Base-by-base conservation (phyloP, 2,329 filamentous ascomycete genomes). In the Rhynchosporium agropyri region DNA sequence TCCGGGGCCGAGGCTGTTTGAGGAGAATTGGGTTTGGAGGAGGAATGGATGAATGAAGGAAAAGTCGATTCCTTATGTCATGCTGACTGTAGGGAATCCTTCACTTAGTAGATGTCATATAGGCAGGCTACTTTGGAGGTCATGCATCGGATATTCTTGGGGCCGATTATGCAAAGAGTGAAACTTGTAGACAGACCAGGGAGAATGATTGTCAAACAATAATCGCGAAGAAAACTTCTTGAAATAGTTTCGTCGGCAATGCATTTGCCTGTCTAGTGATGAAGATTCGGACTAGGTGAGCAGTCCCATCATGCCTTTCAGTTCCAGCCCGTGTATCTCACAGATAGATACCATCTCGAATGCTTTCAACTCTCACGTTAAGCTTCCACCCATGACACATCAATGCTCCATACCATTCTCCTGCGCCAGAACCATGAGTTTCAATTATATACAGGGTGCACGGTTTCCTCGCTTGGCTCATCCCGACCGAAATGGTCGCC, bases 391-490 rank as follows among this genome's bases (percentile, higher is more conserved):
- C 51, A 13, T 49, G 51, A 31, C 10, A 40, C 40, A 8, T 33
- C n/a, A 53, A 54, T 42, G 51, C 51, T 29, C 9, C 36, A 42
- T 20, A 54, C 15, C 20, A n/a, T 42, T 42, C 51, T 53, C 51
- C 51, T 33, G 33, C 36, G 33, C 20, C 51, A 54, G 51, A 54
- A 40, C 20, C 20, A 54, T 40, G 3, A 54, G 28, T 13, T 42
- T 54, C n/a, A 26, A 53, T 38, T 54, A 54, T 54, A 28, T 54
- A 54, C 51, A 54, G 36, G 29, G 15, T 29, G 28, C 36, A n/a
- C 33, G 28, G 28, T 40, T n/a, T 26, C 45, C 50, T 53, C 33
- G n/a, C 13, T 53, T 53, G 38, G 50, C 13, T 33, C 7, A 36
- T 13, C 51, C 33, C 8, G 36, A 28, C 33, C 20, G 20, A 28